Conservation (phyloP, 352 stramenopile genomes). For the Globisporangium orthogonon region DNA sequence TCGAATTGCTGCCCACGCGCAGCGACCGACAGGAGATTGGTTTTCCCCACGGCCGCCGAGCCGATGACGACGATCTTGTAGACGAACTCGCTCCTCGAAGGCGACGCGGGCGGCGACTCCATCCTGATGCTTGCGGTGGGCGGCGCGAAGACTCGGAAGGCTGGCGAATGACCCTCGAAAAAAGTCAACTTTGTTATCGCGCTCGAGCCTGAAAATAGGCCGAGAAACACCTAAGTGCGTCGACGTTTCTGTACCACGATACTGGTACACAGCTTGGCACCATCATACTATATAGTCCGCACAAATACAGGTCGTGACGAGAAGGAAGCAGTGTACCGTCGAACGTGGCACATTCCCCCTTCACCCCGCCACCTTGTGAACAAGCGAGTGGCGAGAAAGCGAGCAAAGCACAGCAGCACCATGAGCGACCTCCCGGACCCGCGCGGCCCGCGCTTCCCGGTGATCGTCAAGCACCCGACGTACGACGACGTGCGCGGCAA, state of each 20-base stretch:
- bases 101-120: slow-evolving; percentile 32
- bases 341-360: too few species aligned
- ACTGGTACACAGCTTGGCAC: too few species aligned
- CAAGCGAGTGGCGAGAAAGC: neutral
- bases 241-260: too few species aligned
- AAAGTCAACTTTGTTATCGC: too few species aligned
- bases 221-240: too few species aligned
- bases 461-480: slow-evolving; percentile 76
- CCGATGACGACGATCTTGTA: slow-evolving; percentile 69
- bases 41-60: slow-evolving; percentile 55
- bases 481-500: slow-evolving; percentile 67
- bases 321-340: too few species aligned
- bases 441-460: slow-evolving; percentile 54
- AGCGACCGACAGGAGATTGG: slow-evolving; percentile 50
- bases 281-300: too few species aligned
- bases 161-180: neutral
- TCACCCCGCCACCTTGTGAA: too few species aligned
- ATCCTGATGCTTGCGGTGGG: neutral
- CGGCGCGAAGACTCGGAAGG: neutral
- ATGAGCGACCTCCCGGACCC: slow-evolving; percentile 60
- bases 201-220: neutral
- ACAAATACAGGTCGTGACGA: too few species aligned
- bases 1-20: slow-evolving; percentile 53
- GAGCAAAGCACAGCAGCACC: slow-evolving; percentile 2
- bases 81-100: slow-evolving; percentile 32